These are phyloP conservation scores for Rhodotorula sp. DNA, from an alignment of 1,284 basidiomycete species.

Conservation along the genomic window DNA sequence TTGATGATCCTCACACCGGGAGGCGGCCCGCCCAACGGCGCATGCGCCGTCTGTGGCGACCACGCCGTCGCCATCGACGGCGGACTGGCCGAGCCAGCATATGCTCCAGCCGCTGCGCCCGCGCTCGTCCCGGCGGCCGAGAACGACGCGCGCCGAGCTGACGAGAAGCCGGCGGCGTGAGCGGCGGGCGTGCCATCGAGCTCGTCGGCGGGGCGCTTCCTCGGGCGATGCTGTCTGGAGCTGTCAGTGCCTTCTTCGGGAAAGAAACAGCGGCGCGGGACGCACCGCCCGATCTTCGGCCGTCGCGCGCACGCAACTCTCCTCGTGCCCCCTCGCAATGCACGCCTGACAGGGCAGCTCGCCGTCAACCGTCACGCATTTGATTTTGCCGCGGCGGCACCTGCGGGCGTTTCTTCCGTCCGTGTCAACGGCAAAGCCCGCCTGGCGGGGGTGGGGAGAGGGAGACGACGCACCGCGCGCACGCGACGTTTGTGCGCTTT, in stretches of 20 bases:
- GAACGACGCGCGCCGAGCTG: background rate
- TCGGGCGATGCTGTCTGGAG: background rate
- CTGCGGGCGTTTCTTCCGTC: background rate
- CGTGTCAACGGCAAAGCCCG: too few relatives aligned
- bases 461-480: too few relatives aligned
- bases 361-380: constrained; percentile 4
- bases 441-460: too few relatives aligned
- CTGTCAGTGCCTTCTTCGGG: background rate
- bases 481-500: too few relatives aligned
- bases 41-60: background rate
- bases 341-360: constrained; percentile 13
- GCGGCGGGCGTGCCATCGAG: background rate
- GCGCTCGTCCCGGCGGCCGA: background rate
- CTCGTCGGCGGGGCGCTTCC: constrained; percentile 10
- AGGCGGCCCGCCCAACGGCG: background rate
- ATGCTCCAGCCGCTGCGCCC: background rate
- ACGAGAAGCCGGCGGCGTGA: background rate
- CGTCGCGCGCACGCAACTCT: background rate
- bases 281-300: background rate
- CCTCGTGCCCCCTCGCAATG: background rate
- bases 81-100: background rate
- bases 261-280: background rate
- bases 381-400: constrained; percentile 6
- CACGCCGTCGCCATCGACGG: background rate
- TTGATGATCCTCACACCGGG: too few relatives aligned